These are phyloP conservation scores for Alloascoidea hylecoeti DNA, from an alignment of 805 yeast species.

Conservation along the genomic window DNA sequence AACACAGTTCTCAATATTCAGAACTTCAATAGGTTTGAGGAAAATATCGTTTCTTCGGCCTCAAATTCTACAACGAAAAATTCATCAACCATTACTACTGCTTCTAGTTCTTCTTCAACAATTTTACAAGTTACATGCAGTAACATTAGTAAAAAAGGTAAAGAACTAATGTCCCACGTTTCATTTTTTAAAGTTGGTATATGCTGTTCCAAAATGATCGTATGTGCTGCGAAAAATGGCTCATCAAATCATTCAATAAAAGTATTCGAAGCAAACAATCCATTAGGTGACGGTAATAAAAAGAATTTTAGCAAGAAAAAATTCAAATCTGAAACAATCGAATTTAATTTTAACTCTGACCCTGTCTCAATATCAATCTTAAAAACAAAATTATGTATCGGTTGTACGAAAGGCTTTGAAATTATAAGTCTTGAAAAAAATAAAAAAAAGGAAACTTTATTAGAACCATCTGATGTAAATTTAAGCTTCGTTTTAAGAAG, in stretches of 20 bases:
- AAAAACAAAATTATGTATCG: conserved; percentile 64
- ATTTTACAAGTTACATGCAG: too few species aligned
- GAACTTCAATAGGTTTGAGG: too few species aligned
- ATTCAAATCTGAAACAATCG: conserved; percentile 45
- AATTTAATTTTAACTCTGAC: conserved; percentile 56
- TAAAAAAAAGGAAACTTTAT: conserved; percentile 50
- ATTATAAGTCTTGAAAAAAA: conserved; percentile 52
- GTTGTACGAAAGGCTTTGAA: conserved; percentile 77
- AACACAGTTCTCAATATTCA: conserved; percentile 33
- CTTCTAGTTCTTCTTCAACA: too few species aligned
- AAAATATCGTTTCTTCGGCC: conserved; percentile 36
- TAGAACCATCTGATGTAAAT: conserved; percentile 80
- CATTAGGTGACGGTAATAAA: too few species aligned
- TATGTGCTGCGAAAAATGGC: conserved; percentile 53
- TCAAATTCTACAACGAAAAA: conserved; percentile 11
- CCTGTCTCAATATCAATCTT: conserved; percentile 75
- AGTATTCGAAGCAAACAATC: conserved; percentile 57
- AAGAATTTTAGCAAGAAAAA: background rate
- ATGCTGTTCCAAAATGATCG: conserved; percentile 61
- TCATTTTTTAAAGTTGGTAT: conserved; percentile 70
- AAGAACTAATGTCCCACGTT: conserved; percentile 57
- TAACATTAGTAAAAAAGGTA: conserved; percentile 35
- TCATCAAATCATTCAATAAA: conserved; percentile 46
- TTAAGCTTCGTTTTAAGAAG: conserved; percentile 66
- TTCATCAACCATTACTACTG: too few species aligned